Evolutionary conservation across 2,329 filamentous ascomycete genomes (phyloP), one percentile per base, ranked within the genome.

Genomic region (Lomentospora prolificans): DNA sequence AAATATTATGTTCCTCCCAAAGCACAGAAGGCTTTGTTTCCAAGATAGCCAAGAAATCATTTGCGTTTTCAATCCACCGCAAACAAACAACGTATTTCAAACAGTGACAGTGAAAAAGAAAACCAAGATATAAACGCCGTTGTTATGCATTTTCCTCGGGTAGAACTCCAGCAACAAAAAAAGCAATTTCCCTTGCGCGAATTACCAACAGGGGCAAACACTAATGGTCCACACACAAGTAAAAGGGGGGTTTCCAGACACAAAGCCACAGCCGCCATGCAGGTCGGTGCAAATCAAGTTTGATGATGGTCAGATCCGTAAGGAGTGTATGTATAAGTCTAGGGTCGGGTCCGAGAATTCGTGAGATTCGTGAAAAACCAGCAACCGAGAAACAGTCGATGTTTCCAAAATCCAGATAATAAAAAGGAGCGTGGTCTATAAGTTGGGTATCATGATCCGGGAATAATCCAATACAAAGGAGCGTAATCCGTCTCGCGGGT

Each of bases 181-280:
- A 48, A 48, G 22, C 44, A 48, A 48, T 48, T 48, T 48, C 17
- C 44, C 44, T 48, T 48, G 30, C 12, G 44, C 22, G 17, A n/a
- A n/a, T n/a, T n/a, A 17, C 44, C 6, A 48, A 48, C 9, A 48
- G 4, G 44, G 24, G 44, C 17, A 48, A 48, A 33, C 44, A 48
- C 17, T 22, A 22, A 22, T 14, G 22, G 10, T 12, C 4, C 12
- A 48, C 22, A 48, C 44, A 44, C 39, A 44, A 44, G 22, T 22
- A 25, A 25, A 10, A n/a, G n/a, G 10, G 22, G 22, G 44, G 17
- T 48, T 54, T 54, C 52, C 33, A 54, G 52, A 54, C 36, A 28
- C 52, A 54, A 48, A 48, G 24, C 22, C 17, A 46, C 52, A 44
- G 52, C 36, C 33, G 52, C 52, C 36, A 54, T 54, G 52, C 52